These are phyloP conservation scores for Teratosphaeriaceae sp. DNA, from an alignment of 2,329 filamentous ascomycete species.

Conservation along the genomic window DNA sequence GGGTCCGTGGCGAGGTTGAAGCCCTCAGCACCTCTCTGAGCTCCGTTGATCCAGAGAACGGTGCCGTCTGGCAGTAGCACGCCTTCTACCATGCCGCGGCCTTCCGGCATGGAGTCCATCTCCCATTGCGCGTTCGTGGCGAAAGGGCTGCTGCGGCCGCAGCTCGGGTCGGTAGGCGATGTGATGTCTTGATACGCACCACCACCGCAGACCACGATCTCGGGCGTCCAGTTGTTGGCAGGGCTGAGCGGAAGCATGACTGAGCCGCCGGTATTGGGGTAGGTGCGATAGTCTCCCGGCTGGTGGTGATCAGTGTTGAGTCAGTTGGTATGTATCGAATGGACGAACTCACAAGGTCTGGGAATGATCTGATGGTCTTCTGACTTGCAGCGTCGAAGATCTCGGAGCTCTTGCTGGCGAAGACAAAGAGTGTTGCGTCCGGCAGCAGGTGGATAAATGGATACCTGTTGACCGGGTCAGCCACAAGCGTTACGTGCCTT, in stretches of 20 bases:
- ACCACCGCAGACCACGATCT: slow-evolving; percentile 60
- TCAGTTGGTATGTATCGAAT: neutral
- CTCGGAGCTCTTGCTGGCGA: slow-evolving; percentile 50
- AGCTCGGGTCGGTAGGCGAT: slow-evolving; percentile 55
- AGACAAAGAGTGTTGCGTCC: slow-evolving; percentile 52
- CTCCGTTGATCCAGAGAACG: slow-evolving; percentile 54
- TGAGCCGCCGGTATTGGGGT: slow-evolving; percentile 58
- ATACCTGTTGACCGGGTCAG: slow-evolving; percentile 41
- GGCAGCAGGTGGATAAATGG: slow-evolving; percentile 54
- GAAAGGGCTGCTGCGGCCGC: slow-evolving; percentile 56
- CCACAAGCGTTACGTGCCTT: neutral
- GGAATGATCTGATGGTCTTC: slow-evolving; percentile 49
- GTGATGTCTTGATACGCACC: slow-evolving; percentile 56
- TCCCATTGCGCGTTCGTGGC: slow-evolving; percentile 52
- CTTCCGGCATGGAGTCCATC: slow-evolving; percentile 58
- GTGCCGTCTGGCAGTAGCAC: slow-evolving; percentile 55
- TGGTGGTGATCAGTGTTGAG: neutral
- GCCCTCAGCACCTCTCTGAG: slow-evolving; percentile 52
- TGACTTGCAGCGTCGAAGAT: slow-evolving; percentile 51
- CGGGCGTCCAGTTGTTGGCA: slow-evolving; percentile 50
- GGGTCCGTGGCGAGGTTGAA: slow-evolving; percentile 51
- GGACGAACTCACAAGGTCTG: slow-evolving; percentile 41
- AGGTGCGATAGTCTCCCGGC: slow-evolving; percentile 59
- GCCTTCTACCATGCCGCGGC: slow-evolving; percentile 50
- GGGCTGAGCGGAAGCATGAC: slow-evolving; percentile 57